A percentile compares a stretch with the other conserved stretches of the same genome.
Conservation (phyloP, 495 filamentous ascomycete genomes). For the Penicillium coprophilum region DNA sequence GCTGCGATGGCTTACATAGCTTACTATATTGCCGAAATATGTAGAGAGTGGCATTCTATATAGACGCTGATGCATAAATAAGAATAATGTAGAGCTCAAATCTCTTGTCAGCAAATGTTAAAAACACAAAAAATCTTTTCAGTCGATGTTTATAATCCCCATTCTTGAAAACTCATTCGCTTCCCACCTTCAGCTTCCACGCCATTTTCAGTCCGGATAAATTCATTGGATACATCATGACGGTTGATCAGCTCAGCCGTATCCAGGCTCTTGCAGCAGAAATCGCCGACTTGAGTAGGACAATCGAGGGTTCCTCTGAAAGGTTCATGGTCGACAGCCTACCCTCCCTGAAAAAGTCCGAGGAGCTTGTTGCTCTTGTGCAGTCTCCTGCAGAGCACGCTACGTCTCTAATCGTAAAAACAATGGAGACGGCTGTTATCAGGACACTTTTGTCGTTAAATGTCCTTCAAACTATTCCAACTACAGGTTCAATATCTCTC, state of each 20-base stretch:
- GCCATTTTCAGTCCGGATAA: not conserved
- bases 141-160: too few species aligned
- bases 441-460: not conserved
- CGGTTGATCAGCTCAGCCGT: not conserved
- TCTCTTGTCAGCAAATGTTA: too few species aligned
- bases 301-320: not conserved
- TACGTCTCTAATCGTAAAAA: not conserved
- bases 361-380: not conserved
- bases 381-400: conserved; percentile 1
- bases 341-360: not conserved
- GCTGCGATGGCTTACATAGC: conserved; percentile 1
- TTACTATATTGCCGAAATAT: not conserved
- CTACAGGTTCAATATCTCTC: not conserved
- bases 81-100: too few species aligned
- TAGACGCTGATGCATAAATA: too few species aligned
- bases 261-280: not conserved
- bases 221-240: not conserved
- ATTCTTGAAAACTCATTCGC: not conserved
- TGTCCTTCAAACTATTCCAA: not conserved
- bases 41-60: too few species aligned
- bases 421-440: conserved; percentile 1
- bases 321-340: not conserved
- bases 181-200: not conserved
- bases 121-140: too few species aligned
- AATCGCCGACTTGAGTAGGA: not conserved